Conservation (phyloP, 257 asterid species). For the Salvia rosmarinus region DNA sequence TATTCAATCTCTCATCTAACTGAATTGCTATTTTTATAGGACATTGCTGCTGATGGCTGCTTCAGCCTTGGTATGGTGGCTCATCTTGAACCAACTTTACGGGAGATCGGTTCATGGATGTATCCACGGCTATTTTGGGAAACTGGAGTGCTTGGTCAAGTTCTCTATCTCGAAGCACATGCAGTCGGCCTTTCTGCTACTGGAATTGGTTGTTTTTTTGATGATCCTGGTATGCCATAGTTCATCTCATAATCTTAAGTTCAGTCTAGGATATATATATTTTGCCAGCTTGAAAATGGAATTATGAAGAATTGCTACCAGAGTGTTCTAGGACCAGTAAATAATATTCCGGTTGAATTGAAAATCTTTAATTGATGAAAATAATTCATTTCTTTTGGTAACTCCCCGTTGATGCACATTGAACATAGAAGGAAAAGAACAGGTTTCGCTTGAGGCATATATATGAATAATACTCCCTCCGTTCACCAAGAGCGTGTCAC, state of each 20-base stretch:
- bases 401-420: conserved; percentile 12
- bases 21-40: conserved; percentile 44
- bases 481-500: no score
- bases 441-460: background rate
- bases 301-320: background rate
- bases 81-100: conserved; percentile 68
- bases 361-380: background rate
- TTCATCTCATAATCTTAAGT: conserved; percentile 15
- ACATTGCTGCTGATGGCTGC: conserved; percentile 93
- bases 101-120: conserved; percentile 76
- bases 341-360: background rate
- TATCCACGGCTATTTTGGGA: conserved; percentile 97
- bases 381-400: background rate
- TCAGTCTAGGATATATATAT: background rate
- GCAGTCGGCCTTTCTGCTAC: conserved; percentile 93
- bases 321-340: background rate
- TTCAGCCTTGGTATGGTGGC: conserved; percentile 98
- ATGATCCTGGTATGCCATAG: conserved; percentile 74
- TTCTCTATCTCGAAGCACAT: conserved; percentile 90
- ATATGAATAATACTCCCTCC: no score
- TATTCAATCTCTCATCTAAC: conserved; percentile 1
- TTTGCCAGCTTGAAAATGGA: conserved; percentile 12
- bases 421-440: background rate
- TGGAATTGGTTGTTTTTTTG: conserved; percentile 95
- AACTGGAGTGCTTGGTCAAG: conserved; percentile 97